phyloP scores from a whole-genome alignment of 768 basidiomycete genomes.

The Clavulina sp. region DNA sequence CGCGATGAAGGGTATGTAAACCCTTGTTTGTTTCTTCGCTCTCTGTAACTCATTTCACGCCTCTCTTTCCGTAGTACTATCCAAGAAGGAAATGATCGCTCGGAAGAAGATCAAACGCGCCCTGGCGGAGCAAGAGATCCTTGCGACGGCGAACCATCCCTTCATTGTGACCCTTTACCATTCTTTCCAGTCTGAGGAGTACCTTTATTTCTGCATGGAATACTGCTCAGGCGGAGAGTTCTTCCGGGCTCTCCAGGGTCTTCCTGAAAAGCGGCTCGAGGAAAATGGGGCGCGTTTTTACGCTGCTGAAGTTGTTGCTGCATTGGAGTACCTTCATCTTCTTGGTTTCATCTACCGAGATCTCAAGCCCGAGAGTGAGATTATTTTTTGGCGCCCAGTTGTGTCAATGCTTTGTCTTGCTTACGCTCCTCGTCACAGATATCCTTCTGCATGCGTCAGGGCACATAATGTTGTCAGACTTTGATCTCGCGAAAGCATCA shows the following conservation, averaged over 20 bases:
- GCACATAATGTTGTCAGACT: conserved; percentile 99
- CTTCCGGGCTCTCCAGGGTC: conserved; percentile 89
- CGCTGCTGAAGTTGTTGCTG: conserved; percentile 94
- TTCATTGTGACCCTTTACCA: conserved; percentile 99
- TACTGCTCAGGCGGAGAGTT: conserved; percentile 99
- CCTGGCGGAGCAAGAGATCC: conserved; percentile 94
- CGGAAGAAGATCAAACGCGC: conserved; percentile 99
- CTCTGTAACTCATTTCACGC: conserved; percentile 14
- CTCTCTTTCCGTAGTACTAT: conserved; percentile 49
- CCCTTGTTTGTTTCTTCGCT: conserved; percentile 1
- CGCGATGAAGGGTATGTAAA: conserved; percentile 89
- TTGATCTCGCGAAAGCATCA: conserved; percentile 95
- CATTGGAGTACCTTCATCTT: conserved; percentile 93
- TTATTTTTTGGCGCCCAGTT: not conserved
- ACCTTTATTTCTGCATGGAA: conserved; percentile 98
- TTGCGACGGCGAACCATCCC: conserved; percentile 95
- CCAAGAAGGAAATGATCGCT: conserved; percentile 99
- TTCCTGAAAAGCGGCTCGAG: conserved; percentile 89
- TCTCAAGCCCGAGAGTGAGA: conserved; percentile 96
- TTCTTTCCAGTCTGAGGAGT: conserved; percentile 96
- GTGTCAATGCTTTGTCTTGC: not conserved
- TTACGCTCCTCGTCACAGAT: conserved; percentile 32
- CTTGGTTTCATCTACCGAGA: conserved; percentile 99
- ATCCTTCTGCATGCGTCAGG: conserved; percentile 95
- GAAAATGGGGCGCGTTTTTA: conserved; percentile 96